A percentile compares a stretch with the other conserved stretches of the same genome.
These are phyloP conservation scores for Cerioporus squamosus DNA, from an alignment of 1,284 basidiomycete species.

Conservation along the genomic window DNA sequence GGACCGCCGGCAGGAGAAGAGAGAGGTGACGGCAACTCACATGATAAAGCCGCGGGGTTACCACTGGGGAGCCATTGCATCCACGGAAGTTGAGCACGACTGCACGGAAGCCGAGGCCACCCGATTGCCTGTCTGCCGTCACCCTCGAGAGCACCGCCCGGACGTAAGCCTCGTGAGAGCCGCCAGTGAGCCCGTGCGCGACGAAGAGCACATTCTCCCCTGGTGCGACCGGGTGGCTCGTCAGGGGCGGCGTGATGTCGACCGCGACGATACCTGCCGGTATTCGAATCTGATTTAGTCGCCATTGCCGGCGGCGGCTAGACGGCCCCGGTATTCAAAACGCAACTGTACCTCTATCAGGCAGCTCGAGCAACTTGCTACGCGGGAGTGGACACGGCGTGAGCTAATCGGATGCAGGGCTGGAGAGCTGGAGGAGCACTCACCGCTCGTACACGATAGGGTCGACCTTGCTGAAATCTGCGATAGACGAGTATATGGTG, in stretches of 20 bases:
- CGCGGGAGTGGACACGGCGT: background rate
- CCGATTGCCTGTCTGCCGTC: constrained; percentile 5
- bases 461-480: constrained; percentile 29
- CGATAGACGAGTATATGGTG: constrained; percentile 31
- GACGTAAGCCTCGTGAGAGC: constrained; percentile 35
- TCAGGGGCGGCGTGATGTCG: constrained; percentile 31
- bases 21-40: constrained; percentile 18
- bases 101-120: constrained; percentile 29
- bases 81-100: constrained; percentile 35
- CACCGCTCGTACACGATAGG: constrained; percentile 31
- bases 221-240: constrained; percentile 10
- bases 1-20: background rate
- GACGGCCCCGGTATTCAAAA: background rate
- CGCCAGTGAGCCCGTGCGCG: constrained; percentile 35
- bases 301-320: no score
- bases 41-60: constrained; percentile 33
- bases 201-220: constrained; percentile 30
- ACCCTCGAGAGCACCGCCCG: constrained; percentile 27
- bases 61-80: constrained; percentile 32
- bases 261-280: constrained; percentile 30
- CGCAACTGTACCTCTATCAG: constrained; percentile 28
- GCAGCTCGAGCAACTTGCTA: constrained; percentile 26
- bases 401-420: background rate
- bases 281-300: background rate
- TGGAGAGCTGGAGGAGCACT: background rate